Conservation (phyloP, 1,284 basidiomycete genomes). For the Meira miltonrushii region DNA sequence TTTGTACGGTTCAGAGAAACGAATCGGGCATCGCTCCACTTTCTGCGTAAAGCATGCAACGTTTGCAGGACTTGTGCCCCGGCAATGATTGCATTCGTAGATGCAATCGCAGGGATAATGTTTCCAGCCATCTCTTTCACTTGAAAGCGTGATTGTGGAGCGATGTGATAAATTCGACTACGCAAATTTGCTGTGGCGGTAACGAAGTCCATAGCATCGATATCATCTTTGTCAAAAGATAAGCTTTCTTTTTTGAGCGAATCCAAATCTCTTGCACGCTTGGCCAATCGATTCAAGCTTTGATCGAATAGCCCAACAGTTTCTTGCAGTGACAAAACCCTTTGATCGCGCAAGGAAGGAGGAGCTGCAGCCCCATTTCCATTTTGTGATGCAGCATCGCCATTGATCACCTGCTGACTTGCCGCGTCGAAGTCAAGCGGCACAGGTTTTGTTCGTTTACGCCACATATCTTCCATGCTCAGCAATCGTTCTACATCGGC, state of each 20-base stretch:
- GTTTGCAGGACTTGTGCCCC: conserved; percentile 91
- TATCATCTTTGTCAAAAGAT: conserved; percentile 95
- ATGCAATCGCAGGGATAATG: conserved; percentile 91
- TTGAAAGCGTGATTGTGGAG: conserved; percentile 84
- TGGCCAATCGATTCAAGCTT: conserved; percentile 72
- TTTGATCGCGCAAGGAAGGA: conserved; percentile 36
- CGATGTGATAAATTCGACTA: conserved; percentile 80
- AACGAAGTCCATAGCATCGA: conserved; percentile 92
- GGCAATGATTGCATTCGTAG: conserved; percentile 94
- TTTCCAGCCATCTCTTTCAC: conserved; percentile 99
- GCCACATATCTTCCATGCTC: conserved; percentile 98
- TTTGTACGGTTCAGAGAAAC: conserved; percentile 27
- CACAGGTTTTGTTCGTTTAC: conserved; percentile 72
- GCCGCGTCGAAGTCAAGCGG: conserved; percentile 78
- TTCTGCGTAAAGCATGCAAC: conserved; percentile 64
- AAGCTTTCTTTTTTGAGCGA: neutral
- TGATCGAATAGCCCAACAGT: conserved; percentile 38
- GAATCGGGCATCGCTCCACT: conserved; percentile 24
- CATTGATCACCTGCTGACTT: conserved; percentile 48
- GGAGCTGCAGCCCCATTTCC: conserved; percentile 24
- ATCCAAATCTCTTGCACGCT: conserved; percentile 57
- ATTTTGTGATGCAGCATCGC: conserved; percentile 55
- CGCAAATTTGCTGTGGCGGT: conserved; percentile 89
- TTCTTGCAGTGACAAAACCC: conserved; percentile 31
- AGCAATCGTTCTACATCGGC: conserved; percentile 82